Evolutionary conservation across 1,284 basidiomycete genomes (phyloP), one percentile per base, ranked within the genome.

Genomic region (Moniliophthora roreri): DNA sequence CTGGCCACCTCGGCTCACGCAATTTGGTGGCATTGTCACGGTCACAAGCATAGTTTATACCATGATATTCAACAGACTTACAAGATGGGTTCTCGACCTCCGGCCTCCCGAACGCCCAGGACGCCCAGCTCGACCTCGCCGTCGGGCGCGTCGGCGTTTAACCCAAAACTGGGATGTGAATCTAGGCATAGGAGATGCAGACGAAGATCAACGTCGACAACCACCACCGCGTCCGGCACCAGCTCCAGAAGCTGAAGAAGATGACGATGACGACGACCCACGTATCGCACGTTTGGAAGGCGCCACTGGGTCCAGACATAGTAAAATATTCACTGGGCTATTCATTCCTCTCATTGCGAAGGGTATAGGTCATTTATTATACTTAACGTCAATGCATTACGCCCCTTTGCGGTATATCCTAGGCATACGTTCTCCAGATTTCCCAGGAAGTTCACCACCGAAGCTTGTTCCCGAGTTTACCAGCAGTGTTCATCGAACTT

Each of bases 351-450:
- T 53, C 26, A 41, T 56, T 35, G 55, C 55, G 9, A 56, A 48
- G 21, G 51, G 55, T 18, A 56, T 56, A 41, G 55, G 55, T 0
- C 51, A 56, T 36, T 48, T 56, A 3, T 26, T 56, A 16, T 56
- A 53, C 26, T n/a, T 53, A 4, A 42, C 35, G 24, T 51, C 55
- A 9, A 39, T 50, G 28, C 51, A 50, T 35, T 46, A 48, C n/a
- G 32, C 32, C 11, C 37, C 23, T 20, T 34, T 56, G 28, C 34
- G 51, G 15, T 40, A 44, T 34, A 15, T 56, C 8, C 36, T 56
- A 16, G 51, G 55, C 16, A 51, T 56, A 7, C 51, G 32, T 4
- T 16, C 42, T 35, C 20, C 39, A 18, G 40, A 2, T 18, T 9
- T 13, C 40, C 15, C 15, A 26, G 7, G 23, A 36, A n/a, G 35